Base-by-base conservation (phyloP, 495 filamentous ascomycete genomes). In the Hypoxylon crocopeplum region DNA sequence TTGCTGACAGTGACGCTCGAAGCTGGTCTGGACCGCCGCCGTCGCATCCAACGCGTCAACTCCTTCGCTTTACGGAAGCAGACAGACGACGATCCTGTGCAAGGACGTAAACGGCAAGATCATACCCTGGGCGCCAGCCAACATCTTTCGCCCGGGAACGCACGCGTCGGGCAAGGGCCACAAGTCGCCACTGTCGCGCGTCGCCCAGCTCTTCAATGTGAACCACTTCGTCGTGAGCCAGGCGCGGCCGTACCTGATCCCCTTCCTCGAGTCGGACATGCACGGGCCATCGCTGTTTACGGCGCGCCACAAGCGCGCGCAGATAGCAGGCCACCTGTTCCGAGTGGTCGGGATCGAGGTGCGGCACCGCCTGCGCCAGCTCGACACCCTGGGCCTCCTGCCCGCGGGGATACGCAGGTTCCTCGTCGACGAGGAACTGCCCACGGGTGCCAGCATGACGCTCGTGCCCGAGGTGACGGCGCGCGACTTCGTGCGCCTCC, bases 1-100 rank as follows among this genome's bases (percentile, higher is more conserved):
- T 1, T 33, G 48, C 57, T 62, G 58, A 60, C 66, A n/a, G n/a
- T 24, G 27, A 48, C 38, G 39, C 24, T 34, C 24, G 32, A 32
- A 88, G 84, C 79, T 98, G 21, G 90, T 98, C 63, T 93, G 92
- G 90, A 94, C 93, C 6, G 93, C 93, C 1, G 93, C 93, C 3
- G 82, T 94, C 11, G 93, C 93, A 29, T 97, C 93, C 33, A 98
- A 96, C 66, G 89, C 88, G 16, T 88, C 91, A 1, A 83, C 87
- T 2, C 75, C 82, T 1, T 77, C 86, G 5, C 73, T 90, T 44
- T 88, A 90, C 69, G 81, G 77, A 12, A 76, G 53, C 25, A 67
- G 71, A 11, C 82, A 88, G 7, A 84, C 87, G 3, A 85, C 82
- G 4, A 84, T 97, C 33, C 83, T 89, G 62, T 95, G 91, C 79